Evolutionary conservation across 768 basidiomycete species (phyloP).

Genomic region (Dictyophora rubrovolvata): DNA sequence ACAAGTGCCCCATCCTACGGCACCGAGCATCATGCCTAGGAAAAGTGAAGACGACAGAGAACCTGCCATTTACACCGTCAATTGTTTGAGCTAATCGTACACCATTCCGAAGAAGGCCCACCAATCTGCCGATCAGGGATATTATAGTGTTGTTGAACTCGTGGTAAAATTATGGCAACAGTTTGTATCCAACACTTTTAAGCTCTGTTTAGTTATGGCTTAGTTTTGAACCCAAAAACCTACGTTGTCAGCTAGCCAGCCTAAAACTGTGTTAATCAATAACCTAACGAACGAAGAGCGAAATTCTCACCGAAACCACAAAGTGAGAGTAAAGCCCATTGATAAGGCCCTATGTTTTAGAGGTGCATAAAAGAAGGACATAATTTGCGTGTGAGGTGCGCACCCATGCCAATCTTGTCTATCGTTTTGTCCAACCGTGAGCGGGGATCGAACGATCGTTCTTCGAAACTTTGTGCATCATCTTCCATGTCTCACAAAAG

Average conservation of each 20-base stretch:
- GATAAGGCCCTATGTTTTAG: constrained; percentile 46
- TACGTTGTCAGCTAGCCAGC: constrained; percentile 93
- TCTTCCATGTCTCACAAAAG: background rate
- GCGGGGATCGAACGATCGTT: constrained; percentile 20
- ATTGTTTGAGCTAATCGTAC: background rate
- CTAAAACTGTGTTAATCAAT: constrained; percentile 26
- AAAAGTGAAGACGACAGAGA: constrained; percentile 82
- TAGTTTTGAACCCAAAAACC: constrained; percentile 14
- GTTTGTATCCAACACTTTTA: constrained; percentile 89
- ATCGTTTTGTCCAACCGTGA: constrained; percentile 71
- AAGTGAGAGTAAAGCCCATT: constrained; percentile 70
- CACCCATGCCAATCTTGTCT: constrained; percentile 84
- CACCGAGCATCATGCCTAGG: constrained; percentile 95
- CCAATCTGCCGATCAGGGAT: constrained; percentile 30
- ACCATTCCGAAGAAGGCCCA: constrained; percentile 13
- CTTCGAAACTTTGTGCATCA: constrained; percentile 13
- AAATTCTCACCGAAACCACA: constrained; percentile 77
- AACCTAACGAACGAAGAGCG: background rate
- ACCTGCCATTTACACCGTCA: constrained; percentile 60
- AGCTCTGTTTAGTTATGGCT: constrained; percentile 4
- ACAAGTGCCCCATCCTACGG: constrained; percentile 88
- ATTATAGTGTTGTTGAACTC: constrained; percentile 83
- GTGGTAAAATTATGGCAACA: constrained; percentile 87
- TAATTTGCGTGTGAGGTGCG: constrained; percentile 12
- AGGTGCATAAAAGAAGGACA: background rate